A percentile compares a stretch with the other conserved stretches of the same genome.
phyloP scores from a whole-genome alignment of 2,329 filamentous ascomycete species.

The Amauroascus verrucosus region DNA sequence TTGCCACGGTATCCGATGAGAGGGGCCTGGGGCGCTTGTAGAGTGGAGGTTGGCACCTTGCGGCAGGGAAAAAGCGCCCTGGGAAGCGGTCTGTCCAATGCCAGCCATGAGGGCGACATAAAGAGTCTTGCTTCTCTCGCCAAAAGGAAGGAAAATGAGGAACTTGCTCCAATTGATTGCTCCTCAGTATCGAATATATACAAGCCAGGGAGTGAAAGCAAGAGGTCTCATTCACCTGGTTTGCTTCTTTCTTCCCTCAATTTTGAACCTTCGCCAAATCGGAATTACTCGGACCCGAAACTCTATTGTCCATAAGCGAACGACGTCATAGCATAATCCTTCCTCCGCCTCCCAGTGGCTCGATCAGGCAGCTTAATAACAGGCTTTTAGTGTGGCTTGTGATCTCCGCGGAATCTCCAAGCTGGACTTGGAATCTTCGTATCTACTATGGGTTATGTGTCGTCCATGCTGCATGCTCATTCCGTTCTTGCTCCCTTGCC shows the following conservation, averaged over 20 bases:
- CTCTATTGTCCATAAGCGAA: no score
- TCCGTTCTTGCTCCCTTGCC: no score
- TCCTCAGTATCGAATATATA: no score
- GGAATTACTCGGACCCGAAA: neutral
- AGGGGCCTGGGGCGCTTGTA: constrained; percentile 11
- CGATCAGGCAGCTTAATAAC: neutral
- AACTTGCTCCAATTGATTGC: no score
- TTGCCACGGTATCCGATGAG: constrained; percentile 22
- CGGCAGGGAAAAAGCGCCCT: constrained; percentile 20
- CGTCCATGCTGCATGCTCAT: no score
- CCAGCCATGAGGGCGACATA: constrained; percentile 16
- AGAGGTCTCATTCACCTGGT: no score
- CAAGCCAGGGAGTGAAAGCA: no score
- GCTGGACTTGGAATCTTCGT: no score
- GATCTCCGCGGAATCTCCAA: no score
- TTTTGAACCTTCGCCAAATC: neutral
- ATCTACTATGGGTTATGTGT: no score
- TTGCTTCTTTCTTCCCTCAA: neutral
- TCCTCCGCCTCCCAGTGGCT: neutral
- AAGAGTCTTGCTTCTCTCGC: neutral
- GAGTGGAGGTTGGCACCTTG: constrained; percentile 24
- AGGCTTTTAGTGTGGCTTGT: neutral
- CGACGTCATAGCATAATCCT: neutral
- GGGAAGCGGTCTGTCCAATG: constrained; percentile 24
- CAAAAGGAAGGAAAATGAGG: neutral